phyloP scores from a whole-genome alignment of 2,329 filamentous ascomycete genomes.

The Microdochium bolleyi region DNA sequence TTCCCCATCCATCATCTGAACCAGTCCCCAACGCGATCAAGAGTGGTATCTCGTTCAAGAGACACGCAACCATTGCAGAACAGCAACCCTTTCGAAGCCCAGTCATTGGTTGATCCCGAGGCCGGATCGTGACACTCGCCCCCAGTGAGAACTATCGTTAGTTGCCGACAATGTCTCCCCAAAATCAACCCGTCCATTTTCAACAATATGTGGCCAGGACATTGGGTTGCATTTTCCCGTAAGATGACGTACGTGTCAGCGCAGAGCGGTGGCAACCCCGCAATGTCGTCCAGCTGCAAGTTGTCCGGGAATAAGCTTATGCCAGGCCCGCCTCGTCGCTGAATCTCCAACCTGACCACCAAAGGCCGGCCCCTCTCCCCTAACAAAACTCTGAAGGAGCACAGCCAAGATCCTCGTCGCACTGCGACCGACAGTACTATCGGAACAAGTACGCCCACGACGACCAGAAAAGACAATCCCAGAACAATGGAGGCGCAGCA shows the following conservation, averaged over 20 bases:
- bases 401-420: not conserved
- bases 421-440: not conserved
- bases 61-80: no score
- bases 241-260: not conserved
- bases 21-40: no score
- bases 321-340: not conserved
- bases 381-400: not conserved
- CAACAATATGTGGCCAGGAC: not conserved
- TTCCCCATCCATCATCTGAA: no score
- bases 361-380: not conserved
- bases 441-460: not conserved
- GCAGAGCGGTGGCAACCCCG: not conserved
- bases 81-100: no score
- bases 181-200: not conserved
- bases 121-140: no score
- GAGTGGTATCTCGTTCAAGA: no score
- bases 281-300: not conserved
- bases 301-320: not conserved
- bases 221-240: not conserved
- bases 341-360: not conserved
- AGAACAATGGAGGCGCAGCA: not conserved
- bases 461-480: not conserved
- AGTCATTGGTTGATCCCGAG: no score
- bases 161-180: not conserved
- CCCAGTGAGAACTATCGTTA: no score